phyloP scores from a whole-genome alignment of 2,329 filamentous ascomycete genomes.

The Pseudogymnoascus sp. region DNA sequence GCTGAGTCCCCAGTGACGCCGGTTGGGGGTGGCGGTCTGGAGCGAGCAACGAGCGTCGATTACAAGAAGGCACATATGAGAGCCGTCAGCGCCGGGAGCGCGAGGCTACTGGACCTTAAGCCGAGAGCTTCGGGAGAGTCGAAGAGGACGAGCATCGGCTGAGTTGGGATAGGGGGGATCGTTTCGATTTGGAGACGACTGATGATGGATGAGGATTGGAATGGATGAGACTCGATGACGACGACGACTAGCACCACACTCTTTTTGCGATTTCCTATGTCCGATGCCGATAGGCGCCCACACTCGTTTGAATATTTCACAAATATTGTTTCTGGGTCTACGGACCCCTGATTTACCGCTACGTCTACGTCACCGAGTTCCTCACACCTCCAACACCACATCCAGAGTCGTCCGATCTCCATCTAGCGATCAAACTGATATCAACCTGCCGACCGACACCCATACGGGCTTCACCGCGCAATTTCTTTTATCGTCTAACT shows the following conservation, averaged over 20 bases:
- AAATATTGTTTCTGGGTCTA: not conserved
- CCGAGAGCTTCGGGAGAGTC: constrained; percentile 49
- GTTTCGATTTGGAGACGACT: constrained; percentile 8
- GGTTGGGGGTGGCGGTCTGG: constrained; percentile 32
- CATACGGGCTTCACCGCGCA: not conserved
- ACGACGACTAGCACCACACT: constrained; percentile 29
- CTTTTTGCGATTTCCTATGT: constrained; percentile 27
- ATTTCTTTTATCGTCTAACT: constrained; percentile 2
- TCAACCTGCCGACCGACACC: not conserved
- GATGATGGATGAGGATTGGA: constrained; percentile 1
- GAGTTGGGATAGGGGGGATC: constrained; percentile 13
- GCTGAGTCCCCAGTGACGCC: constrained; percentile 12
- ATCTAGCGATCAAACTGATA: not conserved
- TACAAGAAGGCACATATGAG: constrained; percentile 56
- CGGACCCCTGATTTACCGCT: not conserved
- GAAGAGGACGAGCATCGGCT: constrained; percentile 33
- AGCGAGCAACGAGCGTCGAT: constrained; percentile 66
- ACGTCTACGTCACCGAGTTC: not conserved
- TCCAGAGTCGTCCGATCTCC: not conserved
- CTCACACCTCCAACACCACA: not conserved
- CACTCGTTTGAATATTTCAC: constrained; percentile 28
- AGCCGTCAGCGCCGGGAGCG: constrained; percentile 72
- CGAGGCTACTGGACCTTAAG: constrained; percentile 64
- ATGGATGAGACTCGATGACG: constrained; percentile 15
- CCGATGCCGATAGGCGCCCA: constrained; percentile 17